These are phyloP conservation scores for Trametes cubensis DNA, from an alignment of 768 basidiomycete species.

Conservation along the genomic window DNA sequence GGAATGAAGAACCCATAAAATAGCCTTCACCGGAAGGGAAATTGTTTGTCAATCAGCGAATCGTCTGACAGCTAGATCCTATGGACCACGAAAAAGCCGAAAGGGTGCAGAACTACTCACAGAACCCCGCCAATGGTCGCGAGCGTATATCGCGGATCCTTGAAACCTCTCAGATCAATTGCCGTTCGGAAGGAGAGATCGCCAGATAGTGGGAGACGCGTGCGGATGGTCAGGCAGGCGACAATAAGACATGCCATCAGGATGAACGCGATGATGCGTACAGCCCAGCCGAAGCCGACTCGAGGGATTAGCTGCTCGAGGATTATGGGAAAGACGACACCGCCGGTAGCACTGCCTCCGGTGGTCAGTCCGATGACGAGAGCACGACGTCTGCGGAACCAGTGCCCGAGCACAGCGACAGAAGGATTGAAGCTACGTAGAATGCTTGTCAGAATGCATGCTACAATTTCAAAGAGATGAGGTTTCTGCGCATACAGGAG, in stretches of 20 bases:
- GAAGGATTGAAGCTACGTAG: constrained; percentile 37
- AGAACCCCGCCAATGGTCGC: constrained; percentile 28
- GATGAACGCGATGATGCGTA: constrained; percentile 35
- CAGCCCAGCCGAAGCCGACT: constrained; percentile 37
- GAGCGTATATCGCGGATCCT: constrained; percentile 28
- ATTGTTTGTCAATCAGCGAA: no score
- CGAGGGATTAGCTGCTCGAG: constrained; percentile 45
- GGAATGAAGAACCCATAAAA: constrained; percentile 40
- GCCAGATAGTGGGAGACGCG: constrained; percentile 31
- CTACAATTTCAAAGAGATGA: no score
- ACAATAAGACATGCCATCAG: constrained; percentile 31
- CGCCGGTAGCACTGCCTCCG: constrained; percentile 48
- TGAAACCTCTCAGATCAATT: constrained; percentile 34
- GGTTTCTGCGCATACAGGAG: constrained; percentile 24
- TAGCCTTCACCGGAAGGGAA: constrained; percentile 17
- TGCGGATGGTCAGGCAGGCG: constrained; percentile 33
- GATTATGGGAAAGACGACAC: constrained; percentile 54
- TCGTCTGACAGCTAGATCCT: no score
- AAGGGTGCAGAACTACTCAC: constrained; percentile 15
- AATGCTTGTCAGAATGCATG: not conserved
- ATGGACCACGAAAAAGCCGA: no score
- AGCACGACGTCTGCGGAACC: constrained; percentile 39
- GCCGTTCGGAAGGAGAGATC: constrained; percentile 27
- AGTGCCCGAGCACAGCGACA: constrained; percentile 37
- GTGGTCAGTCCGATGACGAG: constrained; percentile 43